Base-by-base conservation (phyloP, 1,284 basidiomycete genomes). In the Cryptococcus neoformans region DNA sequence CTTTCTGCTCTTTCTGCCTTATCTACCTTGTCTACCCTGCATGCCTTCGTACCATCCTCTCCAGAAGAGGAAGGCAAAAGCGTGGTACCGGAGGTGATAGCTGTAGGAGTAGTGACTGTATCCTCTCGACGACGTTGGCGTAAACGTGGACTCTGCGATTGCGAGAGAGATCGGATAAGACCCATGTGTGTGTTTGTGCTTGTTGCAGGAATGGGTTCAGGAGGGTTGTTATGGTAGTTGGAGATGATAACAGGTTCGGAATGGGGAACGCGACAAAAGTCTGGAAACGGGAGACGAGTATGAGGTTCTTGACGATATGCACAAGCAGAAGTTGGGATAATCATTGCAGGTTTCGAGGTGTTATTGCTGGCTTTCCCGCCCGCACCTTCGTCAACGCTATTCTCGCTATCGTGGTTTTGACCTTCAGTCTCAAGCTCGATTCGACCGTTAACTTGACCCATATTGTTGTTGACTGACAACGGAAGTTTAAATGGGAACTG, bases 201-300 rank as follows among this genome's bases (percentile, higher is more conserved):
- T 21, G 21, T 21, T 21, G 21, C 21, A 21, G 21, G 21, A 21
- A 21, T 21, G 21, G 21, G 21, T 21, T 21, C 21, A 21, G 21
- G 21, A 21, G 21, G 21, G 21, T 21, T 21, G 21, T 21, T 21
- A 21, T 21, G 21, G 1, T 14, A 14, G 14, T 44, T 47, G 16
- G 47, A 46, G 9, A 52, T 44, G 17, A 57, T 8, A 21, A 54
- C 49, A 46, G 58, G 55, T 21, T 55, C 58, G 12, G 58, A 59
- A 21, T 59, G 58, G 7, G 58, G 58, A 4, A 54, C 51, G 40
- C 53, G 54, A 17, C 54, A 50, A 42, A 58, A 52, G 5, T 54
- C 50, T 3, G 53, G 57, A 3, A 16, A 40, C 9, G 42, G 44
- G 47, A 36, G 14, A 36, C n/a, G 37, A 34, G 28, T 36, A 10